Evolutionary conservation across 2,329 filamentous ascomycete genomes (phyloP), one percentile per base, ranked within the genome.

Genomic region (Elsinoe fawcettii): DNA sequence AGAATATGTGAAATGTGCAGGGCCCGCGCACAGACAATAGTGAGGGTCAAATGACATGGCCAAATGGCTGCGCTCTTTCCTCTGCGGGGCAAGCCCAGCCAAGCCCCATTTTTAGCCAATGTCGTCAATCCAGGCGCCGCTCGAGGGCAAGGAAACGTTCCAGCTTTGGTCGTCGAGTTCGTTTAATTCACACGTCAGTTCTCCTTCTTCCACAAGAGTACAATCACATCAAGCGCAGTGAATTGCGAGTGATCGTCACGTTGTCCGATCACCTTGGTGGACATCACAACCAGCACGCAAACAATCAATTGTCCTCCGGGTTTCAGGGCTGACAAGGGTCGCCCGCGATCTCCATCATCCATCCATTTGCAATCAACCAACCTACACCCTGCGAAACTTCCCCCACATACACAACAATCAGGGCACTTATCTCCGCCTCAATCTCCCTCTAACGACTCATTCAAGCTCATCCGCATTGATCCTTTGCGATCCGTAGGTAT

Each of bases 321-420:
- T 53, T 37, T 23, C 49, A 39, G 49, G 32, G 49, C 49, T 53
- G 30, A 53, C 49, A 39, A 53, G 49, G 49, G 49, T 53, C 32
- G 20, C 20, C 34, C 34, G 34, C 49, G 49, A 53, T 53, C 49
- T 53, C 32, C 49, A 30, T 20, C n/a, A 5, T 9, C 44, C 18
- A 11, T 49, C 44, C 44, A 53, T 53, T 53, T 39, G 11, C 30
- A 36, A 53, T 53, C 49, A 36, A 39, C 49, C 25, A 22, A 23
- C 49, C 49, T 39, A 53, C 49, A 34, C 49, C 49, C 49, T 53
- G 49, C 32, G 30, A 37, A 6, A 20, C 49, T 25, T 30, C 22
- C 30, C 49, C 30, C 30, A 53, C 34, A 53, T 16, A 53, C n/a
- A 30, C 20, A n/a, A 23, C 49, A 14, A n/a, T 20, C 49, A 39